phyloP scores from a whole-genome alignment of 1,284 basidiomycete species.

The Pyrrhoderma lamaoense region DNA sequence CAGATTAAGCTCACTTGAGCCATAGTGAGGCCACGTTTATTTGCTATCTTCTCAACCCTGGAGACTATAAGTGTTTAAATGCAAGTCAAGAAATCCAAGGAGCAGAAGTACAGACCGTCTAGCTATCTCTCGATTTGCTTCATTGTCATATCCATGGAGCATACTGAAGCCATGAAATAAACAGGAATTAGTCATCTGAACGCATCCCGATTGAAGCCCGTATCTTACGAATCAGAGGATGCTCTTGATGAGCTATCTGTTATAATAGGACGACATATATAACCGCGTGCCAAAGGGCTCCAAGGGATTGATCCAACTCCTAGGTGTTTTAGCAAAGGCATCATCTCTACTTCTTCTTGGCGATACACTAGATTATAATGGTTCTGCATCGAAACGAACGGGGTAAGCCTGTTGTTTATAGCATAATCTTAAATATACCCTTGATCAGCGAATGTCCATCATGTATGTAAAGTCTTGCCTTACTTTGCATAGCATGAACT shows the following conservation, averaged over 20 bases:
- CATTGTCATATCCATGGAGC: neutral
- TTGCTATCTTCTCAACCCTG: constrained; percentile 43
- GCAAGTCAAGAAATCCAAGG: neutral
- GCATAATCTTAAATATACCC: constrained; percentile 32
- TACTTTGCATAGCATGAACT: constrained; percentile 35
- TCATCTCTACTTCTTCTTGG: constrained; percentile 67
- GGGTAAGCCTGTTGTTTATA: constrained; percentile 48
- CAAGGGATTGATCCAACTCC: constrained; percentile 37
- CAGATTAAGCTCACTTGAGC: constrained; percentile 51
- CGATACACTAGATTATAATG: constrained; percentile 50
- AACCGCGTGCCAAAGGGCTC: constrained; percentile 43
- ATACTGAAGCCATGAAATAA: too few species aligned
- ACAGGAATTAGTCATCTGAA: too few species aligned
- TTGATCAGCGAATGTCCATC: neutral
- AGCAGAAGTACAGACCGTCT: neutral
- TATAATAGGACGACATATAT: constrained; percentile 35
- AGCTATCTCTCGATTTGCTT: constrained; percentile 8
- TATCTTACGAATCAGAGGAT: constrained; percentile 13
- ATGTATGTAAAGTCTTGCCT: constrained; percentile 5
- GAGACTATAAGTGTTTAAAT: too few species aligned
- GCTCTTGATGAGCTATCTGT: constrained; percentile 27
- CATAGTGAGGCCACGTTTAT: constrained; percentile 45
- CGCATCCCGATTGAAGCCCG: neutral
- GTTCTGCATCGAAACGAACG: constrained; percentile 69
- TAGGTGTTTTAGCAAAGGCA: constrained; percentile 42